A percentile compares a stretch with the other conserved stretches of the same genome.
Conservation (phyloP, 768 basidiomycete species). For the Thelephora ganbajun region DNA sequence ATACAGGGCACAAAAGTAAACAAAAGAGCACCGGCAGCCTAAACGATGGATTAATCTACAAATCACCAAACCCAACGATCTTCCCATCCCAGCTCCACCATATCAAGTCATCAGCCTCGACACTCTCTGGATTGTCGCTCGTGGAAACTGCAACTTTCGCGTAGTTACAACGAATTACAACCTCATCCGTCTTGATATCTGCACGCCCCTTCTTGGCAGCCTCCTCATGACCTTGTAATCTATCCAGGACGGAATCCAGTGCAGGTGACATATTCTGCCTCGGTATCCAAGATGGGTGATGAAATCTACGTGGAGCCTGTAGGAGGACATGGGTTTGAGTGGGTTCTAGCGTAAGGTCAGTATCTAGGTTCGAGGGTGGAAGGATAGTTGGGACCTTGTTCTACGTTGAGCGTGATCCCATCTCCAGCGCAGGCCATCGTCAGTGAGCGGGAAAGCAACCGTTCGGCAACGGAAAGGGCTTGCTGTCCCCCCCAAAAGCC, state of each 20-base stretch:
- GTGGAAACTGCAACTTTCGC: slow-evolving; percentile 2
- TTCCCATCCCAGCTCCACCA: slow-evolving; percentile 42
- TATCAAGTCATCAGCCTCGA: slow-evolving; percentile 32
- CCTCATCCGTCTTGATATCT: slow-evolving; percentile 23
- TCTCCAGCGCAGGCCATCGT: slow-evolving; percentile 29
- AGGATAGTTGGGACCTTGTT: slow-evolving; percentile 21
- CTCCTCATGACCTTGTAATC: slow-evolving; percentile 20
- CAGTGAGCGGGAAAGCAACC: slow-evolving; percentile 30
- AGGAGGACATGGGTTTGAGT: slow-evolving; percentile 34
- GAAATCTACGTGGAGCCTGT: slow-evolving; percentile 32
- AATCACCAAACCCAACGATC: slow-evolving; percentile 32
- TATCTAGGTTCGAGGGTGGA: neutral
- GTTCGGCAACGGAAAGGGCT: slow-evolving; percentile 20
- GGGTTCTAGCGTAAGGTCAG: slow-evolving; percentile 19
- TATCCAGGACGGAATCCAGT: slow-evolving; percentile 21
- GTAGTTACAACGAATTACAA: slow-evolving; percentile 23
- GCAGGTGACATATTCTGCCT: slow-evolving; percentile 26
- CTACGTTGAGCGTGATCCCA: slow-evolving; percentile 26
- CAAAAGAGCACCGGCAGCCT: no score
- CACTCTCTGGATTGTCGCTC: slow-evolving; percentile 8
- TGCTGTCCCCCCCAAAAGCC: slow-evolving; percentile 10
- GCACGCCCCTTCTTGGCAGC: slow-evolving; percentile 9
- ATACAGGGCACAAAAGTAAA: no score
- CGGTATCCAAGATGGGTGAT: slow-evolving; percentile 32
- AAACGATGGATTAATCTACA: slow-evolving; percentile 14